These are phyloP conservation scores for Penicillium roqueforti DNA, from an alignment of 495 filamentous ascomycete genomes.

Conservation along the genomic window DNA sequence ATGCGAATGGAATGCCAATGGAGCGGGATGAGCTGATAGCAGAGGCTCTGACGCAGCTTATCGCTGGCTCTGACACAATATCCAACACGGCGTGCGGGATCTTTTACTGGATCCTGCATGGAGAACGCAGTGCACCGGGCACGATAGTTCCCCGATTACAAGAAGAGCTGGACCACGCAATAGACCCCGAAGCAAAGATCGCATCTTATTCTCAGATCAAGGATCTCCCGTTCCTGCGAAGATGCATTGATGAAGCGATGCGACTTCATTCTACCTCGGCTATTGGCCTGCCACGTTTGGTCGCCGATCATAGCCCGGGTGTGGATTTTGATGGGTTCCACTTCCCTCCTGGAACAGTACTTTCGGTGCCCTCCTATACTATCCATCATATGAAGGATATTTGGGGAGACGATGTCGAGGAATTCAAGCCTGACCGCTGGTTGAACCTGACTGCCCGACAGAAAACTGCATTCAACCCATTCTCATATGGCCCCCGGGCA, in stretches of 20 bases:
- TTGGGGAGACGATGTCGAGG: slow-evolving; percentile 67
- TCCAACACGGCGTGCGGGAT: slow-evolving; percentile 75
- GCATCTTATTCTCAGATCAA: slow-evolving; percentile 59
- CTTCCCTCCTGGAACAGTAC: slow-evolving; percentile 63
- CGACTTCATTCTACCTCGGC: slow-evolving; percentile 76
- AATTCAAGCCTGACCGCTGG: slow-evolving; percentile 77
- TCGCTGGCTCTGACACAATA: slow-evolving; percentile 77
- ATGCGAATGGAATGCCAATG: slow-evolving; percentile 66
- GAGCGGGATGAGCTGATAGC: slow-evolving; percentile 68
- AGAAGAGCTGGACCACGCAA: slow-evolving; percentile 60
- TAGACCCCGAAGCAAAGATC: slow-evolving; percentile 47
- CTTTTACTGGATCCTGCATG: slow-evolving; percentile 62
- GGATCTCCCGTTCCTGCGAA: slow-evolving; percentile 64
- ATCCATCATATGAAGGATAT: slow-evolving; percentile 71
- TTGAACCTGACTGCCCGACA: slow-evolving; percentile 50
- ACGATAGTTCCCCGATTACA: slow-evolving; percentile 61
- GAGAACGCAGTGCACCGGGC: slow-evolving; percentile 41
- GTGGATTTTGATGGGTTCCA: slow-evolving; percentile 47
- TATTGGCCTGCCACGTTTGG: slow-evolving; percentile 70
- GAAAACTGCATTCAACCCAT: slow-evolving; percentile 70
- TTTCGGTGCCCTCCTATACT: slow-evolving; percentile 72
- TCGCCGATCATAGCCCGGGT: slow-evolving; percentile 50
- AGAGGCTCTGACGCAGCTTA: slow-evolving; percentile 76
- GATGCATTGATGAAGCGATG: slow-evolving; percentile 73
- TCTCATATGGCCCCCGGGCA: slow-evolving; percentile 65